A percentile compares a stretch with the other conserved stretches of the same genome.
phyloP scores from a whole-genome alignment of 2,329 filamentous ascomycete genomes.

The Colletotrichum agaves region DNA sequence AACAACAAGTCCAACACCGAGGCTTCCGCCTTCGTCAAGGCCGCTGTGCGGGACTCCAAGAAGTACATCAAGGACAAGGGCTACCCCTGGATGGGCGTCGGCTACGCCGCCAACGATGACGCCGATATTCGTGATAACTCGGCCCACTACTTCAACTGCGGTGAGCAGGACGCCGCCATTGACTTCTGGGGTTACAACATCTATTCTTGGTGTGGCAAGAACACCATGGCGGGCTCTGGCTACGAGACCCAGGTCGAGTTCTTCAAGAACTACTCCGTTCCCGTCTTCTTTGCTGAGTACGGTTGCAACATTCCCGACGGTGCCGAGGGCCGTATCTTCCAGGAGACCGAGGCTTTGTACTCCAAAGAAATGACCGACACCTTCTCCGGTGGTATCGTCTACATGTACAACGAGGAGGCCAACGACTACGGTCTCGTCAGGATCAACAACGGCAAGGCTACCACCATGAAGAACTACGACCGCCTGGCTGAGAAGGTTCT shows the following conservation, averaged over 20 bases:
- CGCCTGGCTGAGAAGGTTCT: conserved; percentile 77
- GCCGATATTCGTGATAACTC: conserved; percentile 82
- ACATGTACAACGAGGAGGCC: conserved; percentile 95
- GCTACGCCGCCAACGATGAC: conserved; percentile 97
- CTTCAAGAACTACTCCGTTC: conserved; percentile 89
- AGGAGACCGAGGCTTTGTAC: conserved; percentile 87
- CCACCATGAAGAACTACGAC: conserved; percentile 78
- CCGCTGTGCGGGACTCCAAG: conserved; percentile 96
- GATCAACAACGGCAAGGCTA: conserved; percentile 65
- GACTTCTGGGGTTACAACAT: conserved; percentile 99
- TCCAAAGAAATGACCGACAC: conserved; percentile 82
- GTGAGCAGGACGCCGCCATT: conserved; percentile 72
- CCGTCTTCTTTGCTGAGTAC: conserved; percentile 98
- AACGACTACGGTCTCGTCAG: conserved; percentile 89
- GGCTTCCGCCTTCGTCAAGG: conserved; percentile 96
- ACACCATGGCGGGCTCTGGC: conserved; percentile 78
- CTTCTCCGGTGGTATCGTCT: conserved; percentile 97
- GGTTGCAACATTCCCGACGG: conserved; percentile 82
- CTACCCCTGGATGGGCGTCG: conserved; percentile 85
- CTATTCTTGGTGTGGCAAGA: conserved; percentile 98
- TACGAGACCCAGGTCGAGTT: conserved; percentile 86
- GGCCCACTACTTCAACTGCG: conserved; percentile 95
- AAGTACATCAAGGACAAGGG: conserved; percentile 85
- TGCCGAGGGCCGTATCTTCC: conserved; percentile 77
- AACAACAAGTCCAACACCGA: conserved; percentile 89